These are phyloP conservation scores for Aristolochia fimbriata DNA, from an alignment of 164 flowering plant genomes.

Conservation along the genomic window DNA sequence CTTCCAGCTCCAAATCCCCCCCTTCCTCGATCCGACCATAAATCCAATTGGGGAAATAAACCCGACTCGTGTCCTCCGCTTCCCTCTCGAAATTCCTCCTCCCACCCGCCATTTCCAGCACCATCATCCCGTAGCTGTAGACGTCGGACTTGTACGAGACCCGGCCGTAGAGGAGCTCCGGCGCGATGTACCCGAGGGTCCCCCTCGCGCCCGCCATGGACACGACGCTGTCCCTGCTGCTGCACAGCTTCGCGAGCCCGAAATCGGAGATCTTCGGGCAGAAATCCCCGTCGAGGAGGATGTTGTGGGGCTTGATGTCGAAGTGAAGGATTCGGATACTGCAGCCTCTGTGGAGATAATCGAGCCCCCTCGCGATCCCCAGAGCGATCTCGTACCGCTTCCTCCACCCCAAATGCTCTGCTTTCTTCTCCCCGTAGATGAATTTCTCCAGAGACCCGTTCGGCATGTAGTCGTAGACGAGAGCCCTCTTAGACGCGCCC, in stretches of 20 bases:
- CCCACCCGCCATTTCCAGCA: slow-evolving; percentile 9
- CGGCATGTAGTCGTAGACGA: slow-evolving; percentile 1
- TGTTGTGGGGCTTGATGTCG: slow-evolving; percentile 8
- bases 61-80: neutral
- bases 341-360: slow-evolving; percentile 6
- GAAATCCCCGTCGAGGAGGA: slow-evolving; percentile 7
- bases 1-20: neutral
- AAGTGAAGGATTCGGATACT: slow-evolving; percentile 1
- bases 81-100: neutral
- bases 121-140: neutral
- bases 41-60: slow-evolving; percentile 4
- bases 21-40: neutral
- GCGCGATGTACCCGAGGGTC: slow-evolving; percentile 7
- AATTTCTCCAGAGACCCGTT: slow-evolving; percentile 6
- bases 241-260: slow-evolving; percentile 1
- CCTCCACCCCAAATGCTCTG: neutral
- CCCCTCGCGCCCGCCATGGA: slow-evolving; percentile 1
- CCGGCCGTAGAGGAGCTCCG: slow-evolving; percentile 3
- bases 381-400: slow-evolving; percentile 6
- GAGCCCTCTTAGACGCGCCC: neutral
- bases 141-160: slow-evolving; percentile 10
- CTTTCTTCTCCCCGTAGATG: neutral
- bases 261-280: slow-evolving; percentile 12
- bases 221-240: neutral
- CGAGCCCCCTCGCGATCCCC: slow-evolving; percentile 8